These are phyloP conservation scores for Euphorbia lathyris DNA, from an alignment of 345 rosid genomes.

Conservation along the genomic window DNA sequence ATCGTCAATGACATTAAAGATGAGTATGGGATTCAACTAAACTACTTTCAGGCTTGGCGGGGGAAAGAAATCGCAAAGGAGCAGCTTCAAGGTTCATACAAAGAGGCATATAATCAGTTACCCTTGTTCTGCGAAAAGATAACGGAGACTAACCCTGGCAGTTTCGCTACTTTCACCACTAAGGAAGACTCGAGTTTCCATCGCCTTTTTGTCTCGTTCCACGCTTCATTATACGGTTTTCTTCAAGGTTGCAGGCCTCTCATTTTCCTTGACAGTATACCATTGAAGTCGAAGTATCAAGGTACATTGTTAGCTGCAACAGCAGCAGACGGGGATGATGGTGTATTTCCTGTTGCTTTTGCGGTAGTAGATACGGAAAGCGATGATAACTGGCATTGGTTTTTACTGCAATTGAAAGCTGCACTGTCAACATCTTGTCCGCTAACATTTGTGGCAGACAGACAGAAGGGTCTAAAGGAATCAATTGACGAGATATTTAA, in stretches of 20 bases:
- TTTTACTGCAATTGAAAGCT: slow-evolving; percentile 69
- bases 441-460: slow-evolving; percentile 79
- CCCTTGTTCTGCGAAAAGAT: slow-evolving; percentile 81
- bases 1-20: slow-evolving; percentile 80
- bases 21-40: slow-evolving; percentile 83
- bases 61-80: slow-evolving; percentile 96
- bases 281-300: slow-evolving; percentile 85
- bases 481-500: slow-evolving; percentile 60
- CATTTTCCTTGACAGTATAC: slow-evolving; percentile 81
- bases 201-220: slow-evolving; percentile 82
- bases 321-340: slow-evolving; percentile 80
- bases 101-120: slow-evolving; percentile 78
- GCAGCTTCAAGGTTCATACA: slow-evolving; percentile 93
- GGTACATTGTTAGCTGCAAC: slow-evolving; percentile 83
- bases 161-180: slow-evolving; percentile 72
- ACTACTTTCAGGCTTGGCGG: slow-evolving; percentile 95
- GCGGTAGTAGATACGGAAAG: slow-evolving; percentile 81
- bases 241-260: slow-evolving; percentile 82
- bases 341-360: slow-evolving; percentile 80
- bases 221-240: slow-evolving; percentile 75
- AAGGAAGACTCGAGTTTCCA: slow-evolving; percentile 95
- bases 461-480: slow-evolving; percentile 69
- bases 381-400: slow-evolving; percentile 89
- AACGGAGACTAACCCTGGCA: slow-evolving; percentile 81
- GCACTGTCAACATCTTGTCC: slow-evolving; percentile 56